Evolutionary conservation across 768 basidiomycete genomes (phyloP).

Genomic region (Dioszegia aurantiaca): DNA sequence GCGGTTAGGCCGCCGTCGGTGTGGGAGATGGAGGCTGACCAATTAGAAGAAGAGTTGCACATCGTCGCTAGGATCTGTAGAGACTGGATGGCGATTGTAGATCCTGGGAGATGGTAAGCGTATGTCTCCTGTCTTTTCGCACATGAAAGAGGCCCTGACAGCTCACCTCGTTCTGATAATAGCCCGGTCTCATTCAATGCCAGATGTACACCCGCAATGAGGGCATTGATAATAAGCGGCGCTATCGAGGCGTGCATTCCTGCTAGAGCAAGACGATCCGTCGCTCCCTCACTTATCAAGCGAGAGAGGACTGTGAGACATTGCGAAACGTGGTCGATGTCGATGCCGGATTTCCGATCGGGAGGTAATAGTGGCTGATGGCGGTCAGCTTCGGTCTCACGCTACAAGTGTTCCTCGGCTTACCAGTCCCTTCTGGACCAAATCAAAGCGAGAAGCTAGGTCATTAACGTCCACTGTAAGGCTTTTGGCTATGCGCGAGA

Average conservation of each 20-base stretch:
- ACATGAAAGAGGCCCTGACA: background rate
- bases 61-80: conserved; percentile 17
- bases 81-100: conserved; percentile 4
- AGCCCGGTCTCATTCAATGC: background rate
- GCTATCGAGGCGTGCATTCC: conserved; percentile 2
- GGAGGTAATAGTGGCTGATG: conserved; percentile 1
- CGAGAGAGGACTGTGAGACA: conserved; percentile 2
- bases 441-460: conserved; percentile 26
- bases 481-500: conserved; percentile 12
- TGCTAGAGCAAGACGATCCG: background rate
- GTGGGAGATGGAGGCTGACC: conserved; percentile 3
- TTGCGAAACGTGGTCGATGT: conserved; percentile 5
- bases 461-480: conserved; percentile 5
- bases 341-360: background rate
- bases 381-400: background rate
- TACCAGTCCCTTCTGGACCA: conserved; percentile 40
- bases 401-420: conserved; percentile 2
- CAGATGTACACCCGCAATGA: background rate
- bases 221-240: background rate
- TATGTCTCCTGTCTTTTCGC: background rate
- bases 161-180: background rate
- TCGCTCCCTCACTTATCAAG: background rate
- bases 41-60: conserved; percentile 4
- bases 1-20: background rate
- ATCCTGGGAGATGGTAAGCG: background rate